Percentiles rank a stretch among this genome's conserved stretches.
Evolutionary conservation across 805 yeast species (phyloP).

Genomic region (Metschnikowia gelsemii): DNA sequence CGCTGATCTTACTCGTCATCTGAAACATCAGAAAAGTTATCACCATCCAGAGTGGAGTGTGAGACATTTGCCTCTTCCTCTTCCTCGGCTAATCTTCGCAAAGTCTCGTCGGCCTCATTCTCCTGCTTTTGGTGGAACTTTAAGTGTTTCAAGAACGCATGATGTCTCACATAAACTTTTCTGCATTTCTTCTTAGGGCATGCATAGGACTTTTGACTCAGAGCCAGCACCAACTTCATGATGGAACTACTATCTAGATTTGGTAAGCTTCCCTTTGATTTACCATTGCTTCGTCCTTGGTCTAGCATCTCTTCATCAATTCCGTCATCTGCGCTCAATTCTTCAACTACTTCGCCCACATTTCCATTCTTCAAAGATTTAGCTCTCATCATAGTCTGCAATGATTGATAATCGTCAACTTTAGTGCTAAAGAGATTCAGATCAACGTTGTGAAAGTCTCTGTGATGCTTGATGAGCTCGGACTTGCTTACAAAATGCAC

Average conservation of each 20-base stretch:
- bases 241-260: slow-evolving; percentile 3
- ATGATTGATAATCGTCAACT: slow-evolving; percentile 3
- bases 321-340: background rate
- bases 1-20: slow-evolving; percentile 1
- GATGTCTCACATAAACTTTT: slow-evolving; percentile 12
- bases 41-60: background rate
- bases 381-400: slow-evolving; percentile 11
- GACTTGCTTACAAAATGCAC: slow-evolving; percentile 53
- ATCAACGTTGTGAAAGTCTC: slow-evolving; percentile 33
- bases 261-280: background rate
- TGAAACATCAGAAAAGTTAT: slow-evolving; percentile 11
- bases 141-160: slow-evolving; percentile 19
- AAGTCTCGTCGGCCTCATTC: slow-evolving; percentile 26
- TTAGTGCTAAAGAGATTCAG: background rate
- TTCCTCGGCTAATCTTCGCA: slow-evolving; percentile 4
- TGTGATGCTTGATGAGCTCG: slow-evolving; percentile 57
- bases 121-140: slow-evolving; percentile 26
- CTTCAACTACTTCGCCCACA: background rate
- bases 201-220: slow-evolving; percentile 6
- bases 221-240: slow-evolving; percentile 12
- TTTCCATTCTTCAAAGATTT: background rate
- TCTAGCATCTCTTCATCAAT: slow-evolving; percentile 3
- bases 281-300: background rate
- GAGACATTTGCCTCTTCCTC: background rate
- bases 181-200: slow-evolving; percentile 17